Conservation (phyloP, 2,329 filamentous ascomycete genomes). For the Thermochaetoides dissita region DNA sequence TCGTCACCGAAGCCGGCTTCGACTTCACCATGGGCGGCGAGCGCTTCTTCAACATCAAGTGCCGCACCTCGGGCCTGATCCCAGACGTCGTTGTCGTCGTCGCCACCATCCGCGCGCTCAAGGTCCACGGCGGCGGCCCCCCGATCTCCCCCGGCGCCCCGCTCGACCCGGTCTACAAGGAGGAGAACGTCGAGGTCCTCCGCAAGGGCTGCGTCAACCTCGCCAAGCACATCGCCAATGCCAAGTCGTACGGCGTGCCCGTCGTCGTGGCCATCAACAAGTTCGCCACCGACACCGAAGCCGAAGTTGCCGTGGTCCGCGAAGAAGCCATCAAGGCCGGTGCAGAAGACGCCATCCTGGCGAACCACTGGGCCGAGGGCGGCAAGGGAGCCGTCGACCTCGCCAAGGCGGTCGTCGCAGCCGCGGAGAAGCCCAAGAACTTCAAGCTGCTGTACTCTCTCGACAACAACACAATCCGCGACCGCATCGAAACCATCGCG, state of each 20-base stretch:
- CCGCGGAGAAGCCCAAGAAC: conserved; percentile 69
- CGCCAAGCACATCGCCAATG: conserved; percentile 88
- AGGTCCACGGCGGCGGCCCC: conserved; percentile 94
- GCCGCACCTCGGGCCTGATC: conserved; percentile 79
- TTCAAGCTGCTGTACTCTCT: conserved; percentile 78
- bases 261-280: conserved; percentile 97
- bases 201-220: conserved; percentile 86
- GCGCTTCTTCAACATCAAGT: conserved; percentile 99
- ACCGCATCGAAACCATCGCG: conserved; percentile 78
- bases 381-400: conserved; percentile 81
- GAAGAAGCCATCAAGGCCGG: conserved; percentile 87
- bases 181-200: conserved; percentile 86
- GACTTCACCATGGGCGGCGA: conserved; percentile 99
- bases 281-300: conserved; percentile 85
- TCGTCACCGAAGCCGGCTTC: conserved; percentile 93
- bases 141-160: conserved; percentile 77
- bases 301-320: conserved; percentile 75
- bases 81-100: conserved; percentile 93
- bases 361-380: conserved; percentile 95
- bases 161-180: conserved; percentile 75
- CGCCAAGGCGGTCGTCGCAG: conserved; percentile 71
- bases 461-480: conserved; percentile 65
- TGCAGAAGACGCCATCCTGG: conserved; percentile 81
- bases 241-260: conserved; percentile 75
- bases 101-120: conserved; percentile 85